These are phyloP conservation scores for Fusarium penzigii DNA, from an alignment of 2,329 filamentous ascomycete genomes.

Conservation along the genomic window DNA sequence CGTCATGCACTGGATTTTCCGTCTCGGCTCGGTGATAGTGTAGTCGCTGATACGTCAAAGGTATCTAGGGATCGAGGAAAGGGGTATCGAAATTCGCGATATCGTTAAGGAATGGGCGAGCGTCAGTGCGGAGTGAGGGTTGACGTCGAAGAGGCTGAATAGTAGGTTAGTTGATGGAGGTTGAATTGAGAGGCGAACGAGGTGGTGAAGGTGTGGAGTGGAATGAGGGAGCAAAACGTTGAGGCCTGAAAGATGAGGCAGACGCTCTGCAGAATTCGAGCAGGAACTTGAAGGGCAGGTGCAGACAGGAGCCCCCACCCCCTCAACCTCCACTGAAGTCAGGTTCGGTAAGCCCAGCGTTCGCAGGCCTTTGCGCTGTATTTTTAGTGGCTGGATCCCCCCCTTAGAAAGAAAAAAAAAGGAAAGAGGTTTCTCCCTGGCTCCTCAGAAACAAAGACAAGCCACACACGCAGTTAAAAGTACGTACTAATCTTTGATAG, in stretches of 20 bases:
- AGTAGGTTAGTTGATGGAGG: constrained; percentile 29
- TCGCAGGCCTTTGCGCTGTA: too few species aligned
- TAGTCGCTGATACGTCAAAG: constrained; percentile 15
- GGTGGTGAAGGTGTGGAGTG: constrained; percentile 33
- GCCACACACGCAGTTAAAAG: too few species aligned
- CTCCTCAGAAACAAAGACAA: too few species aligned
- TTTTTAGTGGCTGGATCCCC: too few species aligned
- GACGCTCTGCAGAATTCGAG: constrained; percentile 18
- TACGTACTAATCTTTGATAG: too few species aligned
- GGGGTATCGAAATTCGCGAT: constrained; percentile 12
- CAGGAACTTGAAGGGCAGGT: constrained; percentile 4
- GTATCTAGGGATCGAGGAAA: constrained; percentile 3
- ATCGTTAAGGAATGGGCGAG: constrained; percentile 20
- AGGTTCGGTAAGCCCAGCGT: too few species aligned
- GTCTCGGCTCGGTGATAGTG: constrained; percentile 22
- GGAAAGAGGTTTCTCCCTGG: too few species aligned
- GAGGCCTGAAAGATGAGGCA: constrained; percentile 38
- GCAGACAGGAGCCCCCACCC: constrained; percentile 10
- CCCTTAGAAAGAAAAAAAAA: too few species aligned
- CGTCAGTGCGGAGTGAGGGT: constrained; percentile 28
- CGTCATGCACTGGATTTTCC: constrained; percentile 35
- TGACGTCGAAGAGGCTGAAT: constrained; percentile 23
- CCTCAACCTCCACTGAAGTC: neutral
- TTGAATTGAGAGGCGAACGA: constrained; percentile 30
- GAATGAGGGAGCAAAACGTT: constrained; percentile 30